These are phyloP conservation scores for Hordeum marinum DNA, from an alignment of 176 grass and related monocot species.

Conservation along the genomic window DNA sequence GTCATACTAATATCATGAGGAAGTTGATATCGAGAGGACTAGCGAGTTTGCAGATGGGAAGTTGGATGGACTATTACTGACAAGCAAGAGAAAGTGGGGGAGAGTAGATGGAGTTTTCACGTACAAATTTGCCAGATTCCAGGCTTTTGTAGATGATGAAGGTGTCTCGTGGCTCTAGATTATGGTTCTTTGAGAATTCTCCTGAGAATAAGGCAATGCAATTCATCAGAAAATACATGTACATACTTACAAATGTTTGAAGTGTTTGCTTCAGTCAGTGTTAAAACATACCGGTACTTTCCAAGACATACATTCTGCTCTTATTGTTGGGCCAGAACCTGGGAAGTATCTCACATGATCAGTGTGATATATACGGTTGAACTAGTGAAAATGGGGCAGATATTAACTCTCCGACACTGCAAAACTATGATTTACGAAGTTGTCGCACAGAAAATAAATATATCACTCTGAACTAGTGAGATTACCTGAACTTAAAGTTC, in stretches of 20 bases:
- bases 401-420: background rate
- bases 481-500: slow-evolving; percentile 90
- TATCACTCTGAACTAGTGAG: background rate
- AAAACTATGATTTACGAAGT: background rate
- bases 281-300: slow-evolving; percentile 49
- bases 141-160: slow-evolving; percentile 51
- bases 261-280: background rate
- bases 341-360: slow-evolving; percentile 22
- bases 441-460: background rate
- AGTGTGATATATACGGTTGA: background rate
- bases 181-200: slow-evolving; percentile 59
- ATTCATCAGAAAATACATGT: background rate
- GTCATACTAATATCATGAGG: background rate
- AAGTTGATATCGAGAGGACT: background rate
- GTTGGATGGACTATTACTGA: background rate
- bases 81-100: background rate
- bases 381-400: background rate
- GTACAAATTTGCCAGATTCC: slow-evolving; percentile 50
- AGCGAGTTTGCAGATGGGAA: background rate
- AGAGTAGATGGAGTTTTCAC: slow-evolving; percentile 2
- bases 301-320: slow-evolving; percentile 87
- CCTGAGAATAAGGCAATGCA: slow-evolving; percentile 30
- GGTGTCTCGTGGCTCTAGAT: slow-evolving; percentile 47
- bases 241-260: background rate
- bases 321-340: slow-evolving; percentile 97